Base-by-base conservation (phyloP, 2,329 filamentous ascomycete genomes). In the Phoma herbarum region DNA sequence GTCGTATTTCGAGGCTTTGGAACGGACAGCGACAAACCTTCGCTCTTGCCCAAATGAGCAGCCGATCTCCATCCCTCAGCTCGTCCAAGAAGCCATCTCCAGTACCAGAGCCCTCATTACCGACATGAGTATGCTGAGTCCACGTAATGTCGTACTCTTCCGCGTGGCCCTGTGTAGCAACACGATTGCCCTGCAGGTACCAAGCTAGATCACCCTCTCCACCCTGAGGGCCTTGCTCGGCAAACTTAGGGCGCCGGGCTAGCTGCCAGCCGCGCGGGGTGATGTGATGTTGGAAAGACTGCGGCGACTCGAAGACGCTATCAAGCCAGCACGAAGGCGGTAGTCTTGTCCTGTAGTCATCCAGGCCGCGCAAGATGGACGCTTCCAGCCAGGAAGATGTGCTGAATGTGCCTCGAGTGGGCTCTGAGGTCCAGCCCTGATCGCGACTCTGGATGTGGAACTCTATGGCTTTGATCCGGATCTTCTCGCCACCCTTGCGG, bases 311-410 rank as follows among this genome's bases (percentile, higher is more conserved):
- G 20, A 52, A 52, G 11, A 52, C 42, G 25, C 42, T 49, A 9
- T 56, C 43, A 1, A 54, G 43, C 42, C 62, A 57, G 2, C 43
- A 47, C 1, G 61, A 58, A 8, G 45, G 37, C 10, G 64, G 57
- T 2, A 63, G 37, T 2, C 20, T 31, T 11, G 35, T 55, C 1
- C 56, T 39, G n/a, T 48, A 10, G 54, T 57, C 29, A 2, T 52
- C 29, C 14, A 53, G 46, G 11, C 60, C 62, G 10, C 72, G 67
- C 7, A 75, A 31, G 14, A 76, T 74, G 8, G 70, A 73, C 1
- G 67, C 63, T 28, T 76, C 74, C 8, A 74, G 53, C 74, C 74
- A 76, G 3, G 72, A 75, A 2, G 71, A 72, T 4, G 71, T 74
- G 11, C 59, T 46, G 50, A 65, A 76, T 0, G 71, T 69, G 18